phyloP scores from a whole-genome alignment of 2,329 filamentous ascomycete species.

The Epicoccum sorghinum region DNA sequence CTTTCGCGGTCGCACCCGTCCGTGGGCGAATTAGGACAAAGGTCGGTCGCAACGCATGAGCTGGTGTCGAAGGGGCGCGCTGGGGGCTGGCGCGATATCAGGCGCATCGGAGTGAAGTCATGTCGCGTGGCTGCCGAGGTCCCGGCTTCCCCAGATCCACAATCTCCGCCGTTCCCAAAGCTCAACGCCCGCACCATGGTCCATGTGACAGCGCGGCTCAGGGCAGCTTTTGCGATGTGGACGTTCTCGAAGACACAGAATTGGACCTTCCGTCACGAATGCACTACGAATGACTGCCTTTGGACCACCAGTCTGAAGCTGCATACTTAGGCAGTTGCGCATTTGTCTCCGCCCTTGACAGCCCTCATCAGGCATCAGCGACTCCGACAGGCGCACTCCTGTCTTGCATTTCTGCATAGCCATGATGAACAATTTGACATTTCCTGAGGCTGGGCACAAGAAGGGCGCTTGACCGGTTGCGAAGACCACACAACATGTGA shows the following conservation, averaged over 20 bases:
- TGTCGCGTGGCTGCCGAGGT: conserved; percentile 43
- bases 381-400: no score
- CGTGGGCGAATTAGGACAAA: conserved; percentile 16
- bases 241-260: no score
- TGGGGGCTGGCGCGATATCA: conserved; percentile 29
- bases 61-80: conserved; percentile 20
- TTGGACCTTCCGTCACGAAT: no score
- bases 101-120: conserved; percentile 30
- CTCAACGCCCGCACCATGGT: neutral
- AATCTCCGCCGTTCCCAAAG: neutral
- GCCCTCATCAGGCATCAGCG: no score
- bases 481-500: conserved; percentile 3
- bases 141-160: conserved; percentile 21
- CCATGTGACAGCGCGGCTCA: conserved; percentile 5
- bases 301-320: no score
- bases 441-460: neutral
- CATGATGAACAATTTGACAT: no score
- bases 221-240: no score
- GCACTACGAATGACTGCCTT: no score
- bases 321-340: no score
- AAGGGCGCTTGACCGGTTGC: neutral
- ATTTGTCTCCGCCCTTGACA: neutral
- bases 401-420: no score
- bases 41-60: conserved; percentile 18
- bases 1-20: conserved; percentile 26